These are phyloP conservation scores for Lactarius akahatsu DNA, from an alignment of 768 basidiomycete species.

Conservation along the genomic window DNA sequence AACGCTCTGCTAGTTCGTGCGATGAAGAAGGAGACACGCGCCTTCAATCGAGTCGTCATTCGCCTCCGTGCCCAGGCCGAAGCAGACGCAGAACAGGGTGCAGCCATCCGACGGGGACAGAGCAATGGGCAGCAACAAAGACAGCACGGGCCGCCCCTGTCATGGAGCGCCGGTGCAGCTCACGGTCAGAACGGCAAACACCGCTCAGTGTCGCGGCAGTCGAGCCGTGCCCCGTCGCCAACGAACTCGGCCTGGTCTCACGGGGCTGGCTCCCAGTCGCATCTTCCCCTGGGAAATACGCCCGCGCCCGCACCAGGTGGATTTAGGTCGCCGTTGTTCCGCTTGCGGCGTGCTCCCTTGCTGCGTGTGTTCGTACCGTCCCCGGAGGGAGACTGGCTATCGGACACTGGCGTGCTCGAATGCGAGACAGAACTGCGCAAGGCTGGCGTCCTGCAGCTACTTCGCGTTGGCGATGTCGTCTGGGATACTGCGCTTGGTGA, in stretches of 20 bases:
- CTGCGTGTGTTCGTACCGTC: conserved; percentile 83
- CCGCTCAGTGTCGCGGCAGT: conserved; percentile 39
- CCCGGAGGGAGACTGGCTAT: conserved; percentile 84
- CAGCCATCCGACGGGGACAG: conserved; percentile 18
- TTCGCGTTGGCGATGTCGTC: conserved; percentile 77
- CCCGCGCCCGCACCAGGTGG: conserved; percentile 14
- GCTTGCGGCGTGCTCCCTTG: conserved; percentile 69
- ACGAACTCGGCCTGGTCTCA: conserved; percentile 49
- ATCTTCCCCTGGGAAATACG: conserved; percentile 18
- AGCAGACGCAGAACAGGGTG: conserved; percentile 41
- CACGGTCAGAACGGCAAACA: conserved; percentile 13
- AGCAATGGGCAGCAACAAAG: conserved; percentile 19
- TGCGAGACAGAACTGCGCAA: conserved; percentile 79
- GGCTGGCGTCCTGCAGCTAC: conserved; percentile 59
- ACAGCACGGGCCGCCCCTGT: conserved; percentile 23
- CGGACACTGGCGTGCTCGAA: conserved; percentile 74
- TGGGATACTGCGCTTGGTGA: conserved; percentile 88
- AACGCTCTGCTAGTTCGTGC: conserved; percentile 46
- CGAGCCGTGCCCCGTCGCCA: conserved; percentile 70
- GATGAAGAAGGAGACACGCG: conserved; percentile 61
- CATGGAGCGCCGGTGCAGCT: conserved; percentile 27
- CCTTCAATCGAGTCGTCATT: conserved; percentile 78
- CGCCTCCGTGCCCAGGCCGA: conserved; percentile 80
- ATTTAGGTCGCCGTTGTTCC: conserved; percentile 73
- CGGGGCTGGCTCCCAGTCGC: conserved; percentile 38